Conservation (phyloP, 2,329 filamentous ascomycete genomes). For the Botryosphaeria agaves region DNA sequence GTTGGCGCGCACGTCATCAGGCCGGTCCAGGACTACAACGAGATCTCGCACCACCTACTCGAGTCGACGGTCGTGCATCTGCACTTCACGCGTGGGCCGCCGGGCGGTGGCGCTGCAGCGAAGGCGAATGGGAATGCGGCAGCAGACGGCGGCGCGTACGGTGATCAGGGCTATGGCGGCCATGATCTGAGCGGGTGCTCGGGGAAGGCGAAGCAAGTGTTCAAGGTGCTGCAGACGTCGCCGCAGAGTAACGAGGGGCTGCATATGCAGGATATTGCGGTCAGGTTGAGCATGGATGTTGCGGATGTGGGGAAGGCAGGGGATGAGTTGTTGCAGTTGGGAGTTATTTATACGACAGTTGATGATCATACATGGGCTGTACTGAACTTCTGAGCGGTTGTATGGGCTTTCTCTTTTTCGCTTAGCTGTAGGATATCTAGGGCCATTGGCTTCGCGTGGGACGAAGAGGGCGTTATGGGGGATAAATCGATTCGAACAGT, state of each 20-base stretch:
- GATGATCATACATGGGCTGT: slow-evolving; percentile 88
- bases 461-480: no score
- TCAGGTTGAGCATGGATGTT: slow-evolving; percentile 44
- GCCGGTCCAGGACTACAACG: slow-evolving; percentile 69
- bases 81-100: slow-evolving; percentile 56
- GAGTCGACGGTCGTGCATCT: slow-evolving; percentile 83
- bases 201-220: slow-evolving; percentile 49
- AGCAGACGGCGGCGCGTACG: slow-evolving; percentile 9
- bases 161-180: slow-evolving; percentile 15
- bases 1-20: slow-evolving; percentile 68
- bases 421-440: no score
- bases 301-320: slow-evolving; percentile 59
- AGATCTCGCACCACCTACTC: slow-evolving; percentile 81
- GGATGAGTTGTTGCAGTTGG: slow-evolving; percentile 59
- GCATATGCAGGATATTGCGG: slow-evolving; percentile 61
- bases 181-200: slow-evolving; percentile 28
- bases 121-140: slow-evolving; percentile 24
- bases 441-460: no score
- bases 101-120: slow-evolving; percentile 26
- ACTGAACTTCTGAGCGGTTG: slow-evolving; percentile 41
- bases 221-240: slow-evolving; percentile 46
- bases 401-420: no score
- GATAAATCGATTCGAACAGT: no score
- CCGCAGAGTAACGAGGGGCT: slow-evolving; percentile 67
- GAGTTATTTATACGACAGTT: slow-evolving; percentile 75